phyloP scores from a whole-genome alignment of 768 basidiomycete genomes.

The Kwoniella mangroviensis region DNA sequence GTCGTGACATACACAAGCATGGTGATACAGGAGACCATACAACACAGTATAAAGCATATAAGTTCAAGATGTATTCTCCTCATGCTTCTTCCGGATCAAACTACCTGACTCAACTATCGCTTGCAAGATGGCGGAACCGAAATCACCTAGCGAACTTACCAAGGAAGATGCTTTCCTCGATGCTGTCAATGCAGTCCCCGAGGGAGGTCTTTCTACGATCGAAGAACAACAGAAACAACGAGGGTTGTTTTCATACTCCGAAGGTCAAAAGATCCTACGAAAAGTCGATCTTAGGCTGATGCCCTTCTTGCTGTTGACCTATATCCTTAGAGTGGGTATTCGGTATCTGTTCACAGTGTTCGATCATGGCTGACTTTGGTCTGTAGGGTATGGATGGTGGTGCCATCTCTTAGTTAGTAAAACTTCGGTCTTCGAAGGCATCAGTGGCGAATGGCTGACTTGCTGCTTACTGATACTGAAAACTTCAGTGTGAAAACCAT shows the following conservation, averaged over 20 bases:
- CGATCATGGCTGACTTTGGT: not conserved
- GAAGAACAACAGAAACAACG: conserved; percentile 18
- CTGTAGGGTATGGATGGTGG: conserved; percentile 17
- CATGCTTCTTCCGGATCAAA: not conserved
- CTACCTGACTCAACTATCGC: not conserved
- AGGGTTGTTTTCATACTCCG: conserved; percentile 13
- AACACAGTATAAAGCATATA: not conserved
- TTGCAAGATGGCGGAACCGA: conserved; percentile 6
- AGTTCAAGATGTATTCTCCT: not conserved
- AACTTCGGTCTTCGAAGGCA: not conserved
- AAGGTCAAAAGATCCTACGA: conserved; percentile 17
- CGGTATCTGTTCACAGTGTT: not conserved
- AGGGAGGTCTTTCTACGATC: conserved; percentile 13
- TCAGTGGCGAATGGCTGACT: not conserved
- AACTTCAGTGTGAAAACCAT: conserved; percentile 37
- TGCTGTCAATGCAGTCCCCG: not conserved
- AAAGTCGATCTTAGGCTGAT: conserved; percentile 19
- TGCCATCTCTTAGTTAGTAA: conserved; percentile 18
- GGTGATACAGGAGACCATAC: not conserved
- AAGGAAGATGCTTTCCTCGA: conserved; percentile 19
- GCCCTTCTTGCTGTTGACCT: conserved; percentile 19
- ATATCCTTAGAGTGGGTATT: conserved; percentile 11
- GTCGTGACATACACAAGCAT: no score
- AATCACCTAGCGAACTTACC: conserved; percentile 15
- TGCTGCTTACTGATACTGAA: conserved; percentile 11